Base-by-base conservation (phyloP, 2,329 filamentous ascomycete genomes). In the Sporothrix mexicana region DNA sequence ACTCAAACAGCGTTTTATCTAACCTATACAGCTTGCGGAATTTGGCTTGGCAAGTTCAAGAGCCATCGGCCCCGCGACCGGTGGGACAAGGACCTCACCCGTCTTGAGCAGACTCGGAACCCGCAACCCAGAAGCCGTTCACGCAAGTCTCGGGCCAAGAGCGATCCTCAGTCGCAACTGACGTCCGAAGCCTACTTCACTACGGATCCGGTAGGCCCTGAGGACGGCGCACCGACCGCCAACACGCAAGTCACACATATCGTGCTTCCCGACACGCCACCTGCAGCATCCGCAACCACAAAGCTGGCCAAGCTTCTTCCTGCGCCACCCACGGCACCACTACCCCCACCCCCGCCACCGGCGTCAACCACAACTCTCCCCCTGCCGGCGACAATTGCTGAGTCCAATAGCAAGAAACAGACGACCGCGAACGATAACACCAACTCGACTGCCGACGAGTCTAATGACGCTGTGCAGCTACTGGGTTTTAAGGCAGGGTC, bases 1-100 rank as follows among this genome's bases (percentile, higher is more conserved):
- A 25, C n/a, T 1, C 8, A 49, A 36, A 36, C 30, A 36, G 71
- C 69, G 68, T 15, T 57, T 61, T 61, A 43, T 47, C 71, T 73
- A 73, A 69, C 72, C 71, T 69, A 49, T 72, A 36, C 77, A 91
- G 88, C 95, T 73, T 99, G 96, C 80, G 96, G 96, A 20, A 90
- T 99, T 57, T 99, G 94, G 94, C 91, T 99, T 77, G 90, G 91
- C 74, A 98, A 98, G 79, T 94, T 92, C 81, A 94, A 93, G 78
- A 87, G 84, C 30, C 96, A 97, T 84, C 91, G 96, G 9, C 96
- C 96, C 2, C 85, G 90, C 71, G 90, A 95, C 74, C 90, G 91
- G 76, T 99, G 95, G 95, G 91, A 92, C 76, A 93, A 89, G 75
- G 87, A 87, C 72, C 83, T 85, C 47, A 83, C 85, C 43, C 84